Conservation (phyloP, 345 rosid genomes). For the Eutrema heterophyllum region DNA sequence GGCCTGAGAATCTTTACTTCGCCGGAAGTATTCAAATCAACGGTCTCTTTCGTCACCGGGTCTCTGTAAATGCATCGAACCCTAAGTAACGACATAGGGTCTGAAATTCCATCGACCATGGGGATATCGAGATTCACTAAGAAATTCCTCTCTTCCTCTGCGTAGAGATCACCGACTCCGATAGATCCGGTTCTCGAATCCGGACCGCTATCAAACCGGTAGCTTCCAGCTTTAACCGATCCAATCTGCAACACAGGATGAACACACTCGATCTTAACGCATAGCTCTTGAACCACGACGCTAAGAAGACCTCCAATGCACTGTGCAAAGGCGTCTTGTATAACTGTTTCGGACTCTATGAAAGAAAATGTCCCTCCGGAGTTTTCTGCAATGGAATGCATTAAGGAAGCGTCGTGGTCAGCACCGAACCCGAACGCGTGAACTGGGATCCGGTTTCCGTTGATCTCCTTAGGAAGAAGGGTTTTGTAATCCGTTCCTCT, state of each 20-base stretch:
- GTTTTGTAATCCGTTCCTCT: constrained; percentile 42
- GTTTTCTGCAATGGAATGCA: constrained; percentile 82
- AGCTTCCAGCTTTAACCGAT: constrained; percentile 85
- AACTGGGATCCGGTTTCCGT: constrained; percentile 66
- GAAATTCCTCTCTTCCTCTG: constrained; percentile 95
- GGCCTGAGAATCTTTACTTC: constrained; percentile 65
- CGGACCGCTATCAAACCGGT: constrained; percentile 35
- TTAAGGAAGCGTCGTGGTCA: constrained; percentile 86
- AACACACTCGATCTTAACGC: constrained; percentile 53
- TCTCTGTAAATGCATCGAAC: constrained; percentile 61
- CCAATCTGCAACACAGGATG: constrained; percentile 43
- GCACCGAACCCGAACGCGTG: constrained; percentile 94
- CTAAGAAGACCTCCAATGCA: constrained; percentile 96
- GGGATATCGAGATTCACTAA: constrained; percentile 75
- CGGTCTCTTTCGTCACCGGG: constrained; percentile 58
- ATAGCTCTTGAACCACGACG: constrained; percentile 78
- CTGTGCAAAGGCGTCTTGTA: constrained; percentile 99
- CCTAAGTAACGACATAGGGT: constrained; percentile 56
- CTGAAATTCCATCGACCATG: constrained; percentile 35
- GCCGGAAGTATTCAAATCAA: constrained; percentile 33
- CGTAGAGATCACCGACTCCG: constrained; percentile 85
- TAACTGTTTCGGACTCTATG: constrained; percentile 79
- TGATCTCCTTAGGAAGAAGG: constrained; percentile 55
- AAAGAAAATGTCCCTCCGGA: constrained; percentile 99
- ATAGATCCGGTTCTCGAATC: constrained; percentile 53